Conservation (phyloP, 257 asterid species). For the Solanum piurae region DNA sequence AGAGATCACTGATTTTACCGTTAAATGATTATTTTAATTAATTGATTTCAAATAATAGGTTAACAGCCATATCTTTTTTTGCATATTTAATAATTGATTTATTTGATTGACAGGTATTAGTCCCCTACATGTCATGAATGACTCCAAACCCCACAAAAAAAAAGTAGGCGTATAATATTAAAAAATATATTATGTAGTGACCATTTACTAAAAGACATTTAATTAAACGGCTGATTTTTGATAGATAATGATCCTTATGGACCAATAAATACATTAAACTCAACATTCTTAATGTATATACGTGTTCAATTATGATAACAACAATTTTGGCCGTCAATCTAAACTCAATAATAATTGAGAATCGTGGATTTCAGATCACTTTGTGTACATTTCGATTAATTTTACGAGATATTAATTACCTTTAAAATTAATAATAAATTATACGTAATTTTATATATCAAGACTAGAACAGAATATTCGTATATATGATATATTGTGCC, state of each 20-base stretch:
- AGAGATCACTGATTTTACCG: not conserved
- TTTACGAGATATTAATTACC: no score
- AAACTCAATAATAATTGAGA: not conserved
- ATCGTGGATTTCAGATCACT: not conserved
- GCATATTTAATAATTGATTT: slow-evolving; percentile 1
- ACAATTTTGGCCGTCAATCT: slow-evolving; percentile 4
- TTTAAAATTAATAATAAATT: not conserved
- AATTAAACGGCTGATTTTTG: slow-evolving; percentile 26
- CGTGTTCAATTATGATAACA: slow-evolving; percentile 20
- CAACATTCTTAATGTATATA: slow-evolving; percentile 4
- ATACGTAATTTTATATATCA: accelerated
- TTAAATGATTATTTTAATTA: not conserved
- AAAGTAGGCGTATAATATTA: slow-evolving; percentile 13
- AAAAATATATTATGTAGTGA: slow-evolving; percentile 2
- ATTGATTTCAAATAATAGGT: slow-evolving; percentile 16
- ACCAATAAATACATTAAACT: not conserved
- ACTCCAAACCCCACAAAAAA: slow-evolving; percentile 30
- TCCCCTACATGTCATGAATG: slow-evolving; percentile 54
- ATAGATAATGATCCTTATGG: slow-evolving; percentile 22
- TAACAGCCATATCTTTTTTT: slow-evolving; percentile 44
- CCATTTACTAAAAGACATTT: not conserved
- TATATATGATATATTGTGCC: not conserved
- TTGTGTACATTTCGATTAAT: no score
- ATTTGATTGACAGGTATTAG: slow-evolving; percentile 6
- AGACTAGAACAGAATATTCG: no score